Percentiles rank a stretch among this genome's conserved stretches.
phyloP scores from a whole-genome alignment of 2,329 filamentous ascomycete species.

The Aspergillus ibericus region DNA sequence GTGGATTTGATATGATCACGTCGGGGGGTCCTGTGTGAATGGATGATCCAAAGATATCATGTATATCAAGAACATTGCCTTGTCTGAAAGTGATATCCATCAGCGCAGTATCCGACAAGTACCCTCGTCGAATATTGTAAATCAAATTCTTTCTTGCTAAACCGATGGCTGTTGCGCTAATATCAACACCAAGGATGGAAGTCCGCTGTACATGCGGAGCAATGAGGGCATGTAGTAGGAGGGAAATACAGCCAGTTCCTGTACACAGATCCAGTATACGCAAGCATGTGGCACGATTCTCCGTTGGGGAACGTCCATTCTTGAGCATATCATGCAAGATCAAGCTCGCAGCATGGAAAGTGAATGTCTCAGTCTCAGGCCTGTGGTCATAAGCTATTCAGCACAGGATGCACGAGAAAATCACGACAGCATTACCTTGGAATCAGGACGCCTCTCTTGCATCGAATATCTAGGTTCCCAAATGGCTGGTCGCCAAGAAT shows the following conservation, averaged over 20 bases:
- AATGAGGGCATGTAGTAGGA: conserved; percentile 69
- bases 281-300: conserved; percentile 37
- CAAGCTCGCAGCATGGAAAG: conserved; percentile 54
- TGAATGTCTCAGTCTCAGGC: conserved; percentile 71
- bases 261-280: conserved; percentile 83
- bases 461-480: conserved; percentile 75
- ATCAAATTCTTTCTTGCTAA: conserved; percentile 66
- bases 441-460: conserved; percentile 76
- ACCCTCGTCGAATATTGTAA: conserved; percentile 47
- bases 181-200: conserved; percentile 68
- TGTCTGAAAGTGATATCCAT: conserved; percentile 48
- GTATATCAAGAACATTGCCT: conserved; percentile 44
- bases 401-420: not conserved
- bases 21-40: conserved; percentile 46
- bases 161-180: conserved; percentile 64
- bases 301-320: not conserved
- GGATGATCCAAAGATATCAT: not conserved
- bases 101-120: conserved; percentile 26
- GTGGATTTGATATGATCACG: conserved; percentile 83
- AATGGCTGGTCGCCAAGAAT: conserved; percentile 87
- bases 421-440: conserved; percentile 56
- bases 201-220: conserved; percentile 43
- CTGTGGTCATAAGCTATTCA: conserved; percentile 30
- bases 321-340: conserved; percentile 30
- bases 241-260: conserved; percentile 84